These are phyloP conservation scores for Sesbania bispinosa DNA, from an alignment of 306 rosid genomes.

Conservation along the genomic window DNA sequence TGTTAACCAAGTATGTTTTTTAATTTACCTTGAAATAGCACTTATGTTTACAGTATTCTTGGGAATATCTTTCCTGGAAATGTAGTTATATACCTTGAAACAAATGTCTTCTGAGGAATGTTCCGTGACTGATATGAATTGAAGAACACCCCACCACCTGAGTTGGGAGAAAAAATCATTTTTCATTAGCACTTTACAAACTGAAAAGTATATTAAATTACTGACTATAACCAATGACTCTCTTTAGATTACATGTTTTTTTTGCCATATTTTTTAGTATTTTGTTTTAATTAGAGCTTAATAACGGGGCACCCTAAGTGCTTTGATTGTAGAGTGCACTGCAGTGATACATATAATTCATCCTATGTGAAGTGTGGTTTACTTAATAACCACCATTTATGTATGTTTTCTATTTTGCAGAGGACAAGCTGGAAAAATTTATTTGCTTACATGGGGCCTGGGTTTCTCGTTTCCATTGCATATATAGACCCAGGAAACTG, in stretches of 20 bases:
- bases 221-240: neutral
- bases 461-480: constrained; percentile 97
- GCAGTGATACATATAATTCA: neutral
- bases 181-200: neutral
- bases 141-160: constrained; percentile 7
- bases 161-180: neutral
- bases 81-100: neutral
- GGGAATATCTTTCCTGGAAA: neutral
- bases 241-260: neutral
- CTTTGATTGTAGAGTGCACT: constrained; percentile 1
- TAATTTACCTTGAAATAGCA: neutral
- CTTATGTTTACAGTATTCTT: neutral
- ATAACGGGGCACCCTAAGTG: neutral
- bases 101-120: neutral
- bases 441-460: constrained; percentile 94
- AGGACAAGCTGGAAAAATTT: constrained; percentile 91
- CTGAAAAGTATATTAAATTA: neutral
- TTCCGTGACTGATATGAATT: neutral
- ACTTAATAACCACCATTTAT: constrained; percentile 13
- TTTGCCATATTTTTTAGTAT: neutral
- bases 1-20: too few species aligned
- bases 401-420: constrained; percentile 49
- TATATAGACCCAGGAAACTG: constrained; percentile 99
- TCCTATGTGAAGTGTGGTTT: neutral
- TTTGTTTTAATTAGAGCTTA: neutral